phyloP scores from a whole-genome alignment of 768 basidiomycete genomes.

The Lentinula aciculospora region DNA sequence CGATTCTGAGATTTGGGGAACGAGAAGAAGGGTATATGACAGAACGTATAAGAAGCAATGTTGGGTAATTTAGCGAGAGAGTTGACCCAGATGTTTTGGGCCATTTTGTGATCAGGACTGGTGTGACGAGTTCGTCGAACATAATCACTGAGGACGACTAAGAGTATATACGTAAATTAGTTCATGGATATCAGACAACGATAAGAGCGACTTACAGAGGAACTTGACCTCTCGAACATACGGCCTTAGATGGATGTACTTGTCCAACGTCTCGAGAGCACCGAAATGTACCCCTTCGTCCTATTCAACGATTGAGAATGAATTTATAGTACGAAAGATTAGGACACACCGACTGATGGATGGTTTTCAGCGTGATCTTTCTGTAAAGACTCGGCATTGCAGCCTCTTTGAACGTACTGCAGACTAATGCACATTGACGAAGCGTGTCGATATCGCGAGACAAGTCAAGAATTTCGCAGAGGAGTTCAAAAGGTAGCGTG shows the following conservation, averaged over 20 bases:
- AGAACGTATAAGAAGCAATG: neutral
- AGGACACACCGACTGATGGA: neutral
- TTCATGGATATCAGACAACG: neutral
- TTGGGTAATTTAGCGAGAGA: conserved; percentile 1
- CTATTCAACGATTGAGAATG: neutral
- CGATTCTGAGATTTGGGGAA: neutral
- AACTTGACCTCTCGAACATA: conserved; percentile 6
- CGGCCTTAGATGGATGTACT: neutral
- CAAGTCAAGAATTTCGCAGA: neutral
- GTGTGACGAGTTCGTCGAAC: conserved; percentile 5
- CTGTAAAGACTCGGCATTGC: conserved; percentile 1
- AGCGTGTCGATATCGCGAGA: neutral
- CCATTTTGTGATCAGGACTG: neutral
- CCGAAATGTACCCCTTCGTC: neutral
- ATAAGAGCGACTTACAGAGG: neutral
- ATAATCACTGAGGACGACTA: conserved; percentile 5
- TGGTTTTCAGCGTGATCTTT: neutral
- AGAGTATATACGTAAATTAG: neutral
- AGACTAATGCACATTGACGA: neutral
- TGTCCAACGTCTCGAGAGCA: conserved; percentile 4
- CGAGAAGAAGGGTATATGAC: neutral
- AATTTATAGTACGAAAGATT: neutral
- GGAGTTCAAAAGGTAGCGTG: neutral
- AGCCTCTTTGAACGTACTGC: conserved; percentile 2
- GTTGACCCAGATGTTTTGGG: neutral